phyloP scores from a whole-genome alignment of 2,329 filamentous ascomycete genomes.

The Fonsecaea erecta region DNA sequence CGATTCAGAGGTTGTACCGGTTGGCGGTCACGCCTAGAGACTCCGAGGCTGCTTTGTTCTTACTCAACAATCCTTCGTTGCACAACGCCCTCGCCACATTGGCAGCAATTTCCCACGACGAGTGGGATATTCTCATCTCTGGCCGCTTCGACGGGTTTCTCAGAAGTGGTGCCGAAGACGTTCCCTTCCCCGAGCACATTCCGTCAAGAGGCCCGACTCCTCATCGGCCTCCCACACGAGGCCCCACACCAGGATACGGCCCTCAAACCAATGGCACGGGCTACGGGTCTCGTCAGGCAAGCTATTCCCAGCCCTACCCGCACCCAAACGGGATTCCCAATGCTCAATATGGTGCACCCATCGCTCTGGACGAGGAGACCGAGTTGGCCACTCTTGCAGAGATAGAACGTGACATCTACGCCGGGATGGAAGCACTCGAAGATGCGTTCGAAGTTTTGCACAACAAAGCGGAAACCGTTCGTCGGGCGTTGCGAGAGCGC shows the following conservation, averaged over 20 bases:
- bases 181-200: constrained; percentile 33
- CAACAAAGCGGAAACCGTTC: constrained; percentile 77
- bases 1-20: constrained; percentile 84
- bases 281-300: constrained; percentile 47
- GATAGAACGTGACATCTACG: constrained; percentile 89
- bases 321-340: constrained; percentile 38
- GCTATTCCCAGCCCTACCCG: constrained; percentile 56
- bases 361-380: constrained; percentile 90
- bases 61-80: constrained; percentile 78
- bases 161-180: constrained; percentile 82
- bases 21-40: constrained; percentile 75
- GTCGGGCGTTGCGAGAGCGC: constrained; percentile 78
- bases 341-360: constrained; percentile 69
- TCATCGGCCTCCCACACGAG: constrained; percentile 37
- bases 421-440: constrained; percentile 91
- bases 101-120: constrained; percentile 83
- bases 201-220: constrained; percentile 37
- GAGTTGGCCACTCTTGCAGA: constrained; percentile 89
- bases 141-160: constrained; percentile 95
- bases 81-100: constrained; percentile 88
- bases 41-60: constrained; percentile 81
- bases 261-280: constrained; percentile 50
- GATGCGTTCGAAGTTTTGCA: constrained; percentile 94
- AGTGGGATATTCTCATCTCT: constrained; percentile 94
- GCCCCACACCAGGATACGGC: constrained; percentile 43